Evolutionary conservation across 768 basidiomycete species (phyloP), one percentile per base, ranked within the genome.

Genomic region (Cystoderma amianthinum): DNA sequence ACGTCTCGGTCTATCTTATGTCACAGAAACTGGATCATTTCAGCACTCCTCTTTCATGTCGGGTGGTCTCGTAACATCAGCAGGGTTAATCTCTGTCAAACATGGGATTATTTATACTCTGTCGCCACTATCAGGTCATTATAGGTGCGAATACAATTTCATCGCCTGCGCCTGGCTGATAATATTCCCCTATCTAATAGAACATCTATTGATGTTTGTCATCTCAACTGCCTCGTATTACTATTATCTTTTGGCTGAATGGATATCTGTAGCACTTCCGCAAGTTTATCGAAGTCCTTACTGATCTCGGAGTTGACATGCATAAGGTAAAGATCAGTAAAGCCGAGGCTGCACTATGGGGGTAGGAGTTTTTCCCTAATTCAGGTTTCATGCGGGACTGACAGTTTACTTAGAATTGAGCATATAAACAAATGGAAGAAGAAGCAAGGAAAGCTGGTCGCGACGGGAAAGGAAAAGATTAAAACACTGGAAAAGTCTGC

Each of bases 51-150:
- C 79, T 0, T 76, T 80, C 46, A 58, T 72, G 1, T 58, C 68
- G 3, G 78, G 79, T 1, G 78, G 80, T 2, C 55, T 75, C 24
- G 80, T 82, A 4, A 79, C 80, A 3, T 80, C 78, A 0, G 80
- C 82, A 4, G 80, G 80, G 5, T 60, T 83, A 32, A 79, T 85
- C 41, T 71, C 76, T 0, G 78, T 84, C 18, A 76, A 81, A 48
- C 61, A 78, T 30, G 82, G 81, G 2, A 38, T 71, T 13, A 75
- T 84, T 36, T 69, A 77, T 44, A 77, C 68, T 3, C 58, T 85
- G 2, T 78, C 76, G 2, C 82, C 82, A 2, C 61, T 82, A 3
- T 79, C 77, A 2, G 83, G 82, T 1, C 83, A 85, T 49, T 85
- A 85, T 54, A 63, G 73, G 71, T 68, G 36, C 1, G 44, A 38